Base-by-base conservation (phyloP, 169 alveolate genomes). In the Besnoitia besnoiti region DNA sequence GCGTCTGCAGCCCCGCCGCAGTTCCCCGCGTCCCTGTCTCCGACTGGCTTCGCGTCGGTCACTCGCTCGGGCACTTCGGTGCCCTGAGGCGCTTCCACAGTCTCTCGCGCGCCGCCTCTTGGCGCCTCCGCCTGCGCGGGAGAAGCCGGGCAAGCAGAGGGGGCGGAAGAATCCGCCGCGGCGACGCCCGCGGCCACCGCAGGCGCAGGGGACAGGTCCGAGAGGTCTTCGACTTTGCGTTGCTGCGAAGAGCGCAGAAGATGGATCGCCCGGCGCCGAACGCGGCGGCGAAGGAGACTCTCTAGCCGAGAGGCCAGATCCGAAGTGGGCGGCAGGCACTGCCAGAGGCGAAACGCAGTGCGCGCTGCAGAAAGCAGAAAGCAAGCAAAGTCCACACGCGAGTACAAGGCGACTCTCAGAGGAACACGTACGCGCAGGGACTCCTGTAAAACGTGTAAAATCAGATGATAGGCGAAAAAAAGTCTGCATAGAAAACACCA, bases 311-410 rank as follows among this genome's bases (percentile, higher is more conserved):
- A 16, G 47, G 39, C 80, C 42, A 30, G 10, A 42, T 35, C 44
- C 80, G 80, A 67, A n/a, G 80, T 67, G 14, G 80, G 47, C 14
- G 80, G 80, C 40, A 67, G 80, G n/a, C 21, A 0, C 80, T 67
- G 80, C 46, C 40, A 67, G 42, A 67, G 80, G 42, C 44, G 80
- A n/a, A 33, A 35, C 19, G 21, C 44, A 21, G 47, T 30, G n/a
- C 46, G 47, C 24, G 80, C 80, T 35, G 80, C 80, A 67, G 14
- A 8, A 4, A 30, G n/a, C 80, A 30, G 12, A 14, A 67, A 50
- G 19, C 10, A 14, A 50, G 19, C 62, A 50, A 19, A 10, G 19
- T 10, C 62, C 19, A 19, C 62, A 50, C 62, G 39, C 50, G 50
- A 76, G 85, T 47, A 76, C 47, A 40, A 39, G 85, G 37, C n/a